Conservation (phyloP, 177 flowering plant genomes). For the Vitis hybrid region DNA sequence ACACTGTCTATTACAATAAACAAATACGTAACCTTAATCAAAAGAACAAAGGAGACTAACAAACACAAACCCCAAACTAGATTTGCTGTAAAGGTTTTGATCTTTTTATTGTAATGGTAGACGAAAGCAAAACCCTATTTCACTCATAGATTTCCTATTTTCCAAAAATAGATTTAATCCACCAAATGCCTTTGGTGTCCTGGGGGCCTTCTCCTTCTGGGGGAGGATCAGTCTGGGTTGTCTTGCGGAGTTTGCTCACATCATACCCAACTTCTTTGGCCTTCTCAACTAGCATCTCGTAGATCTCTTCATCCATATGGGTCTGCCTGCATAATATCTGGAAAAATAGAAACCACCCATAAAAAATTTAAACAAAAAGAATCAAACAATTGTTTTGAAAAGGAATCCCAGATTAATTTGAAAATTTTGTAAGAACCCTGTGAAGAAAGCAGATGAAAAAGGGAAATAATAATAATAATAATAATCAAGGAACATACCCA, state of each 20-base stretch:
- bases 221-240: slow-evolving; percentile 77
- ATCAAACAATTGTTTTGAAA: too few relatives aligned
- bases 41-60: too few relatives aligned
- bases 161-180: slow-evolving; percentile 86
- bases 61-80: too few relatives aligned
- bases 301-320: slow-evolving; percentile 66
- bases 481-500: slow-evolving; percentile 54
- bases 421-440: too few relatives aligned
- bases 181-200: slow-evolving; percentile 84
- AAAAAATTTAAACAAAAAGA: too few relatives aligned
- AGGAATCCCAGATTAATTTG: too few relatives aligned
- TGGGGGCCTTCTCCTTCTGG: slow-evolving; percentile 58
- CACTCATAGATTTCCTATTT: slow-evolving; percentile 29
- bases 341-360: background rate
- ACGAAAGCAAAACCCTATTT: too few relatives aligned
- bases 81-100: too few relatives aligned
- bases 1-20: too few relatives aligned
- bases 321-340: slow-evolving; percentile 74
- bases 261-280: slow-evolving; percentile 78
- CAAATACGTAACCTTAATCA: too few relatives aligned
- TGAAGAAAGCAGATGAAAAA: background rate
- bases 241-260: slow-evolving; percentile 78
- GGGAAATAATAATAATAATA: background rate
- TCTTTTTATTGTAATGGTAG: too few relatives aligned
- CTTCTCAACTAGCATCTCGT: slow-evolving; percentile 63